These are phyloP conservation scores for Begonia loranthoides DNA, from an alignment of 306 rosid species.

Conservation along the genomic window DNA sequence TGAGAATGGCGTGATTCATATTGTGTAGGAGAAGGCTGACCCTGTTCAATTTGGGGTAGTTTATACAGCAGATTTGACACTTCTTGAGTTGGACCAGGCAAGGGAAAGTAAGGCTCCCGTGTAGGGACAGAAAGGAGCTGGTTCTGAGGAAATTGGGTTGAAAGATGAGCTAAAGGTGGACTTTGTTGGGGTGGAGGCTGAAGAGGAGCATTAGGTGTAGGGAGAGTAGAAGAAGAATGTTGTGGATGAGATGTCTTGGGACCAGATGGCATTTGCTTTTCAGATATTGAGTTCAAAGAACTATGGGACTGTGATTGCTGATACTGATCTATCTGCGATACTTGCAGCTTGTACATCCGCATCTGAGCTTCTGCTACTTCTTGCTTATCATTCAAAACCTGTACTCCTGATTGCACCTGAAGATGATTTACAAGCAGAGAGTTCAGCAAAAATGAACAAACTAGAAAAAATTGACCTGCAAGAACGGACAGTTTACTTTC, in stretches of 20 bases:
- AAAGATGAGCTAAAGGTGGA: not conserved
- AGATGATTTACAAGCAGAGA: not conserved
- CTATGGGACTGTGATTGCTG: constrained; percentile 28
- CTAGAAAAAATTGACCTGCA: constrained; percentile 1
- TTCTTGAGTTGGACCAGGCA: constrained; percentile 52
- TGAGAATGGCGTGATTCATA: constrained; percentile 28
- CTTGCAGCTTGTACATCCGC: constrained; percentile 39
- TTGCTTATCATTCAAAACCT: constrained; percentile 57
- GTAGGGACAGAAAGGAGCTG: constrained; percentile 47
- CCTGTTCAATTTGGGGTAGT: constrained; percentile 17
- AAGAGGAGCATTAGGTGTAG: constrained; percentile 6
- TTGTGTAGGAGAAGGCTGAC: constrained; percentile 12
- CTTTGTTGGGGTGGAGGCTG: constrained; percentile 5
- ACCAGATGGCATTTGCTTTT: constrained; percentile 37
- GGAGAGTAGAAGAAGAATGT: constrained; percentile 18
- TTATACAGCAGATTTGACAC: constrained; percentile 55
- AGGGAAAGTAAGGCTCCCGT: constrained; percentile 48
- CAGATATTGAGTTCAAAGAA: constrained; percentile 21
- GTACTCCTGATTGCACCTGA: constrained; percentile 82
- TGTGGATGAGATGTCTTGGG: constrained; percentile 52
- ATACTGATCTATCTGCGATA: constrained; percentile 20
- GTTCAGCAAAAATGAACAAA: no score
- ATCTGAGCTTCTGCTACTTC: constrained; percentile 45
- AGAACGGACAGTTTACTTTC: constrained; percentile 1
- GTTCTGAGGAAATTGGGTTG: constrained; percentile 40